phyloP scores from a whole-genome alignment of 345 rosid species.

The Linum tenue region DNA sequence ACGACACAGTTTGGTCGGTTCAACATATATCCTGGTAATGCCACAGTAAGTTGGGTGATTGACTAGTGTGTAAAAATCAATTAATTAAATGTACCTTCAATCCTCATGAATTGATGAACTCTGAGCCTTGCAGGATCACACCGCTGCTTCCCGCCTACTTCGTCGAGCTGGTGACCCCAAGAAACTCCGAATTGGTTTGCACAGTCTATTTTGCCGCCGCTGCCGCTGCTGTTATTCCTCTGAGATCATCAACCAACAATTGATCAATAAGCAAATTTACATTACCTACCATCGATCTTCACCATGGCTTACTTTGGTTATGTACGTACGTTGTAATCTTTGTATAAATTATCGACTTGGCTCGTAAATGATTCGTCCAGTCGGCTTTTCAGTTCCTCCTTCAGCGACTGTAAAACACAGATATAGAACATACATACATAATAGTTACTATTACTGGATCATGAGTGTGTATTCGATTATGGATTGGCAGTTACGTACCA shows the following conservation, averaged over 20 bases:
- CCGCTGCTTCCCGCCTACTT: slow-evolving; percentile 12
- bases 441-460: too few relatives aligned
- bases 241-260: slow-evolving; percentile 9
- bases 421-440: too few relatives aligned
- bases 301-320: neutral
- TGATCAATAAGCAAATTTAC: neutral
- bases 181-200: slow-evolving; percentile 2
- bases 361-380: slow-evolving; percentile 23
- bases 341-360: slow-evolving; percentile 30
- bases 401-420: slow-evolving; percentile 33
- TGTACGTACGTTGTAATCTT: slow-evolving; percentile 31
- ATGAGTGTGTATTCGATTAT: too few relatives aligned
- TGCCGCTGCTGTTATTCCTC: slow-evolving; percentile 21
- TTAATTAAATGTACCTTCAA: slow-evolving; percentile 37
- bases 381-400: slow-evolving; percentile 37
- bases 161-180: slow-evolving; percentile 14
- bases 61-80: neutral
- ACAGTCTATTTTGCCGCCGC: slow-evolving; percentile 7
- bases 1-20: neutral
- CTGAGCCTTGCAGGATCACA: slow-evolving; percentile 19
- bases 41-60: neutral
- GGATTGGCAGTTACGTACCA: slow-evolving; percentile 15
- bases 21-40: neutral
- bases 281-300: neutral
- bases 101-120: slow-evolving; percentile 27